Evolutionary conservation across 306 rosid species (phyloP).

Genomic region (Castanopsis chinensis): DNA sequence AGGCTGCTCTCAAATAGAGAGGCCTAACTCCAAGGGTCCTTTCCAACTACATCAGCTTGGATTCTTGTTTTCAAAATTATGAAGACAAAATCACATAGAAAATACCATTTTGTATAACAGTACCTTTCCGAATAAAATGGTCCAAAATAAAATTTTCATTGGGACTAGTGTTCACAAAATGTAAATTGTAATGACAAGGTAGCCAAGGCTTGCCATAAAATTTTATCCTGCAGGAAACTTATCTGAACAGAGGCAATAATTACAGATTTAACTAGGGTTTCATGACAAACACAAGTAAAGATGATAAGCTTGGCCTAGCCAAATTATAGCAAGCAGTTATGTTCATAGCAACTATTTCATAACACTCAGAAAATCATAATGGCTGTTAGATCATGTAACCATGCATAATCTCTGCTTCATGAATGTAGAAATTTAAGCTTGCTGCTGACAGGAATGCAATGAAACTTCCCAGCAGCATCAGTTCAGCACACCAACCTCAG

Average conservation of each 20-base stretch:
- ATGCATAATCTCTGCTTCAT: constrained; percentile 9
- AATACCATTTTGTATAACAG: no score
- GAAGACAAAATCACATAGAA: no score
- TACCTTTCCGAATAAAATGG: background rate
- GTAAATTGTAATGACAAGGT: background rate
- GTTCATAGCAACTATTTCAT: background rate
- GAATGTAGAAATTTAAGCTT: constrained; percentile 1
- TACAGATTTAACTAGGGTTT: background rate
- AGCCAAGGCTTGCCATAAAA: background rate
- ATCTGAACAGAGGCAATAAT: background rate
- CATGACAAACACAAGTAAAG: background rate
- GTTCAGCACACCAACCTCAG: background rate
- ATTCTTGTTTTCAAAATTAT: no score
- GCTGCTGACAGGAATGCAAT: background rate
- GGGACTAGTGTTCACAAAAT: background rate
- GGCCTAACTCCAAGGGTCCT: no score
- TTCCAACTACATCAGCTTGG: no score
- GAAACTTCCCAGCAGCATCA: constrained; percentile 15
- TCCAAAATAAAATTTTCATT: background rate
- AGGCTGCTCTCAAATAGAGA: no score
- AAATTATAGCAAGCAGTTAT: background rate
- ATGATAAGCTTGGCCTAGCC: background rate
- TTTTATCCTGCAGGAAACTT: background rate
- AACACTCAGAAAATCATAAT: background rate
- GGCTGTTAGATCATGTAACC: background rate